Base-by-base conservation (phyloP, 164 flowering plant genomes). In the Brasenia schreberi region DNA sequence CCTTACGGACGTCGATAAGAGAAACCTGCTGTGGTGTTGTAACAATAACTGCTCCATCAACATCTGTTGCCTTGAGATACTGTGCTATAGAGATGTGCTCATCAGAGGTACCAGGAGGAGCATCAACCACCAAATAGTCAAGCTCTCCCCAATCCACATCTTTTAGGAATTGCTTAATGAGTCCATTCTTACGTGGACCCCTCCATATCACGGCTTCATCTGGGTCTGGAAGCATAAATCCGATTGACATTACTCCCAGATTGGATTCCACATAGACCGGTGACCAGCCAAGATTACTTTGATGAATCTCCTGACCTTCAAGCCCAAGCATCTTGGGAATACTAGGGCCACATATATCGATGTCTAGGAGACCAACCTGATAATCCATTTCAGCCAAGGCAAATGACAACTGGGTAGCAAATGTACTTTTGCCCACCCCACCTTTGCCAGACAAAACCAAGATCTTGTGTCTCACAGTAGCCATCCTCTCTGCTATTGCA, bases 91-190 rank as follows among this genome's bases (percentile, higher is more conserved):
- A 84, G 66, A 93, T 93, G 77, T 90, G 96, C 79, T 93, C 98
- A 63, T 93, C 98, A 16, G 97, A 93, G 65, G 98, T 93, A 58
- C 97, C 98, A 4, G 97, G 98, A n/a, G 96, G 98, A 11, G 96
- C 94, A 76, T 93, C 97, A 44, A 93, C 88, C 49, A 93, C 82
- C 6, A 93, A 80, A 72, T 84, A 89, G 75, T 93, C 98, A 18
- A 93, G 92, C 66, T 93, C 98, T 0, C 89, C 94, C 98, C 98
- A 93, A 56, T 90, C 71, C 7, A 90, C 97, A 61, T 90, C 97
- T 77, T 84, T 90, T 19, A 93, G 73, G 73, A 93, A 93, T 64
- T 89, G 92, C 74, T 90, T 93, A 73, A 93, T 90, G 44, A 89
- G 76, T 11, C 89, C 95, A 65, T 86, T 87, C 76, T 90, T 90